A percentile compares a stretch with the other conserved stretches of the same genome.
phyloP scores from a whole-genome alignment of 306 rosid species.

The Begonia peltatifolia region DNA sequence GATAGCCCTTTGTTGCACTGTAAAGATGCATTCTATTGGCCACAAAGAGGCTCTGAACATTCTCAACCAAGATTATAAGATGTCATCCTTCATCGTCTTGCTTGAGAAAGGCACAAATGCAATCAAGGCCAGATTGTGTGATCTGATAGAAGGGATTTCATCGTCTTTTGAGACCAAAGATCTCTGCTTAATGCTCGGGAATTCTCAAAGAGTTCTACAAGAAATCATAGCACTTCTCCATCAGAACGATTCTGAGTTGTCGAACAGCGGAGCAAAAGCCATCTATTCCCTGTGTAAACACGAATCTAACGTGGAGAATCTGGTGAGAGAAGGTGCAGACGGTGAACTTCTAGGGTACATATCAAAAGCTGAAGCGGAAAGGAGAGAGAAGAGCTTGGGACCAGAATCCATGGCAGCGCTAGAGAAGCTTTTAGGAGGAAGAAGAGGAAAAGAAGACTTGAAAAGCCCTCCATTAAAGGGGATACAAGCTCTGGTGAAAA shows the following conservation, averaged over 20 bases:
- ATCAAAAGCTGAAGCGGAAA: constrained; percentile 16
- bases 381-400: constrained; percentile 23
- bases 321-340: constrained; percentile 37
- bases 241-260: constrained; percentile 23
- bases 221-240: constrained; percentile 20
- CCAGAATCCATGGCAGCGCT: constrained; percentile 30
- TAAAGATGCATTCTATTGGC: constrained; percentile 27
- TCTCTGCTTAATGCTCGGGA: constrained; percentile 31
- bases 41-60: constrained; percentile 28
- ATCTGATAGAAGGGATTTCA: constrained; percentile 32
- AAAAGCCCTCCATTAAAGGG: constrained; percentile 20
- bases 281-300: constrained; percentile 31
- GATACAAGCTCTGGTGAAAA: constrained; percentile 32
- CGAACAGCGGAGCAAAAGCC: constrained; percentile 48
- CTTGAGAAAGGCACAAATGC: constrained; percentile 28
- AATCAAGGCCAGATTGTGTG: constrained; percentile 38
- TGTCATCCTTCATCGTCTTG: constrained; percentile 21
- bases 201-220: constrained; percentile 18
- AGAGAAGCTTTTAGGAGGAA: constrained; percentile 39
- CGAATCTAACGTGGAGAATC: constrained; percentile 25
- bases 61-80: constrained; percentile 32
- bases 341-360: constrained; percentile 42
- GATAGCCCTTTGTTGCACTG: constrained; percentile 35
- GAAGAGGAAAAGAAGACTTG: constrained; percentile 36
- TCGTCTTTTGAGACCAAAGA: constrained; percentile 28